Evolutionary conservation across 2,329 filamentous ascomycete genomes (phyloP).

Genomic region (Trichoderma afroharzianum): DNA sequence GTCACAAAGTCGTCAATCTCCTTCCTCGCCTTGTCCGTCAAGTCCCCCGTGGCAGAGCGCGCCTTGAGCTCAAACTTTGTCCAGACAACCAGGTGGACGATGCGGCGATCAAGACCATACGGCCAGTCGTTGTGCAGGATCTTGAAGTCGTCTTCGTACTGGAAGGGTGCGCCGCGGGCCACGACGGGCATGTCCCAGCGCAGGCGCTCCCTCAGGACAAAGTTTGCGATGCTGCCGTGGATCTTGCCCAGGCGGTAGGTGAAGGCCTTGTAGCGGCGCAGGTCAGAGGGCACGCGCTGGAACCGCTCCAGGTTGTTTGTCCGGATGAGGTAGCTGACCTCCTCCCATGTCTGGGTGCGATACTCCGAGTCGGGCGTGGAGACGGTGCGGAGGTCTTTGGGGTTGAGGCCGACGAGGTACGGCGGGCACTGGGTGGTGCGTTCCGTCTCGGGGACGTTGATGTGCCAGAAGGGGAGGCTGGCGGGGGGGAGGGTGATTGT

Average conservation of each 20-base stretch:
- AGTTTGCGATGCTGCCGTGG: slow-evolving; percentile 75
- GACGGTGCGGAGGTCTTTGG: slow-evolving; percentile 69
- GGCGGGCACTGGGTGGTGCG: slow-evolving; percentile 66
- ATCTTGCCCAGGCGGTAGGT: slow-evolving; percentile 58
- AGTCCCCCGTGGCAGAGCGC: slow-evolving; percentile 59
- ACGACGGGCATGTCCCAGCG: slow-evolving; percentile 56
- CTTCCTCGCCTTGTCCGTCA: slow-evolving; percentile 59
- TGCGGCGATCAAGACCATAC: slow-evolving; percentile 74
- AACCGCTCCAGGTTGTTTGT: slow-evolving; percentile 72
- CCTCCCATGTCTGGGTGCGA: slow-evolving; percentile 61
- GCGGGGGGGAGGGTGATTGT: slow-evolving; percentile 22
- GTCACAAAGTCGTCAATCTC: slow-evolving; percentile 70
- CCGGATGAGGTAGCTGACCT: slow-evolving; percentile 60
- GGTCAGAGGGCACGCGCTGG: slow-evolving; percentile 69
- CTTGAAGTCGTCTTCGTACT: slow-evolving; percentile 57
- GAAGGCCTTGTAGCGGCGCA: slow-evolving; percentile 74
- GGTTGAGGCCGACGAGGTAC: slow-evolving; percentile 59
- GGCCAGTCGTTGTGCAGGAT: slow-evolving; percentile 92
- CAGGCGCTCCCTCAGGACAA: slow-evolving; percentile 67
- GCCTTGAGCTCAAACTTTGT: slow-evolving; percentile 80
- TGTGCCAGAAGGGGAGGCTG: slow-evolving; percentile 68
- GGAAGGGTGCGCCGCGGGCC: slow-evolving; percentile 39
- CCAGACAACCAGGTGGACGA: slow-evolving; percentile 88
- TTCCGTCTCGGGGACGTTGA: slow-evolving; percentile 65
- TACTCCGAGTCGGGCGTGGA: slow-evolving; percentile 67